A percentile compares a stretch with the other conserved stretches of the same genome.
phyloP scores from a whole-genome alignment of 2,329 filamentous ascomycete species.

The Colletotrichum sidae region DNA sequence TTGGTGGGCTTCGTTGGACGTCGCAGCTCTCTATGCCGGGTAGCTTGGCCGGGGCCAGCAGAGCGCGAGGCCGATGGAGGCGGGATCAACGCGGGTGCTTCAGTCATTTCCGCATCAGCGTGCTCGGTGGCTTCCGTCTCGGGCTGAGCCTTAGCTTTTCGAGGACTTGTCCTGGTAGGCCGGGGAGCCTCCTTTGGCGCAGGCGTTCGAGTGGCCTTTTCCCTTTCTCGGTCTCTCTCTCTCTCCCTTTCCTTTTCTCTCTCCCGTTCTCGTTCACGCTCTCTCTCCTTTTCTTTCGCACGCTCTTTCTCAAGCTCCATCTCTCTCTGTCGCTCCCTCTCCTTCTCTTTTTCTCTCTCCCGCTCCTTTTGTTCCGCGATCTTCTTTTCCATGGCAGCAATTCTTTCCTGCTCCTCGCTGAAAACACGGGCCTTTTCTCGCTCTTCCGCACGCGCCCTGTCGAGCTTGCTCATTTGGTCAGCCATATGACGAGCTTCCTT shows the following conservation, averaged over 20 bases:
- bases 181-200: conserved; percentile 56
- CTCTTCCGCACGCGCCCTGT: conserved; percentile 77
- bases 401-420: conserved; percentile 67
- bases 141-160: conserved; percentile 55
- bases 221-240: conserved; percentile 26
- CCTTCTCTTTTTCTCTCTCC: conserved; percentile 49
- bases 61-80: conserved; percentile 70
- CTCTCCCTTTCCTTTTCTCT: conserved; percentile 38
- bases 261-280: conserved; percentile 31
- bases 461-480: conserved; percentile 71
- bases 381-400: conserved; percentile 65
- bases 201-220: conserved; percentile 44
- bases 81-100: conserved; percentile 66
- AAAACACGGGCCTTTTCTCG: conserved; percentile 73
- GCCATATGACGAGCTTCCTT: conserved; percentile 72
- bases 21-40: conserved; percentile 65
- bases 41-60: conserved; percentile 57
- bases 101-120: conserved; percentile 66
- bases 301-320: conserved; percentile 26
- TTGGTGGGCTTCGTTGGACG: conserved; percentile 73
- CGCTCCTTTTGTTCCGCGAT: conserved; percentile 65
- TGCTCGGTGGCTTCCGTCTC: conserved; percentile 49
- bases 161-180: conserved; percentile 63
- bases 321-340: conserved; percentile 41
- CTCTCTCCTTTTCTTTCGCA: conserved; percentile 20